Evolutionary conservation across 2,329 filamentous ascomycete species (phyloP).

Genomic region (Nemania sp.): DNA sequence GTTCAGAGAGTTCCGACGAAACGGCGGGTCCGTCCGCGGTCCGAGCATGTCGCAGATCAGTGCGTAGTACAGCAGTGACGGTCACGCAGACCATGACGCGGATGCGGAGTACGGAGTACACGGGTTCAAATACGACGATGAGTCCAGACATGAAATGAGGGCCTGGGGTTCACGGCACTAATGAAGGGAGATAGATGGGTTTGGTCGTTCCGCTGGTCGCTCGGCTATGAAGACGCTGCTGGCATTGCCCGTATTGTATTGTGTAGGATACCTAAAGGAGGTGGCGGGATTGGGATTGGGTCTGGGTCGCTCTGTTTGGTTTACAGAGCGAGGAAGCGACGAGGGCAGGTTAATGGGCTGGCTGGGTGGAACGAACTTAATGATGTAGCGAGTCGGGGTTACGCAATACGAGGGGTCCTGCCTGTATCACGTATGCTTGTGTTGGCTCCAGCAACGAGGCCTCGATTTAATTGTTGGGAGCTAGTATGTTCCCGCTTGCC

Average conservation of each 20-base stretch:
- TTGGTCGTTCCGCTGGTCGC: neutral
- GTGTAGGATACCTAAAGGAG: conserved; percentile 15
- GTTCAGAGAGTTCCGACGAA: conserved; percentile 57
- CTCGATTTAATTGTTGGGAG: neutral
- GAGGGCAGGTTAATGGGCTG: neutral
- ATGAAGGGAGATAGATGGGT: neutral
- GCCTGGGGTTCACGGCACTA: conserved; percentile 13
- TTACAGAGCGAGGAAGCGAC: neutral
- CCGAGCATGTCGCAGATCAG: conserved; percentile 63
- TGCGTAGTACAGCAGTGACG: conserved; percentile 43
- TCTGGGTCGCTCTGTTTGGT: neutral
- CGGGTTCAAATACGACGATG: neutral
- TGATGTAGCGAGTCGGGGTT: conserved; percentile 3
- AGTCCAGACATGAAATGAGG: neutral
- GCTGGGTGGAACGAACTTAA: neutral
- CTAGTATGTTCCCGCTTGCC: neutral
- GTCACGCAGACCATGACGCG: conserved; percentile 23
- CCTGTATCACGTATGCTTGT: neutral
- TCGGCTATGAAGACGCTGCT: neutral
- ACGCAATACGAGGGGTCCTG: neutral
- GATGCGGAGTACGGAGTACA: no score
- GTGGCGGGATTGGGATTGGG: neutral
- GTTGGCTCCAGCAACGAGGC: neutral
- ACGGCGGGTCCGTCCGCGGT: conserved; percentile 49
- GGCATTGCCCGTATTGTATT: conserved; percentile 13